These are phyloP conservation scores for Lipomyces starkeyi DNA, from an alignment of 805 yeast genomes.

Conservation along the genomic window DNA sequence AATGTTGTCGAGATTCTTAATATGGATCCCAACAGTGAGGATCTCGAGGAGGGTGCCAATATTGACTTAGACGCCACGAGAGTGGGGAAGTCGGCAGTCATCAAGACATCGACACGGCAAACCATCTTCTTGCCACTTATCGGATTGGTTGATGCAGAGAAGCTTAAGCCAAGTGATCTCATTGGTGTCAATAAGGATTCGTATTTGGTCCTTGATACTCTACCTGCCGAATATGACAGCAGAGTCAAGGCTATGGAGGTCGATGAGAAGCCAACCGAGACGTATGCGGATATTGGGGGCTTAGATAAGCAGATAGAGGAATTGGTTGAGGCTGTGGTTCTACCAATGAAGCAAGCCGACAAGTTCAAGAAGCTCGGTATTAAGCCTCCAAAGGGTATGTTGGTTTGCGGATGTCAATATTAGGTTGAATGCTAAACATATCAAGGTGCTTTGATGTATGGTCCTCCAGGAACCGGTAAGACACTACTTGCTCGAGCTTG, in stretches of 20 bases:
- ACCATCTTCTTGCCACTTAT: conserved; percentile 95
- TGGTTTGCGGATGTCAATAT: not conserved
- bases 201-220: conserved; percentile 86
- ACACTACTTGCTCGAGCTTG: conserved; percentile 97
- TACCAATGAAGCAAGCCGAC: conserved; percentile 98
- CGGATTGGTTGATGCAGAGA: conserved; percentile 90
- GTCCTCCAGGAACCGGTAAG: conserved; percentile 99
- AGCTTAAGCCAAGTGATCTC: conserved; percentile 94
- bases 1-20: conserved; percentile 94
- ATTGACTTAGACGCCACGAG: conserved; percentile 90
- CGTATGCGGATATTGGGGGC: conserved; percentile 97
- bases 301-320: conserved; percentile 98
- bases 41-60: conserved; percentile 88
- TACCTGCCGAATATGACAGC: conserved; percentile 97
- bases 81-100: conserved; percentile 95
- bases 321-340: conserved; percentile 95
- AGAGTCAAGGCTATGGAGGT: conserved; percentile 99
- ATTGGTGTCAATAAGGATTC: conserved; percentile 98
- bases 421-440: not conserved
- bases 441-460: conserved; percentile 83
- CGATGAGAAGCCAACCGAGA: conserved; percentile 97
- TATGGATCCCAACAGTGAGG: conserved; percentile 79
- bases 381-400: conserved; percentile 89
- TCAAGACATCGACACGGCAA: conserved; percentile 96
- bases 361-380: conserved; percentile 93